Conservation (phyloP, 106 monocot genomes). For the Acorus calamus region DNA sequence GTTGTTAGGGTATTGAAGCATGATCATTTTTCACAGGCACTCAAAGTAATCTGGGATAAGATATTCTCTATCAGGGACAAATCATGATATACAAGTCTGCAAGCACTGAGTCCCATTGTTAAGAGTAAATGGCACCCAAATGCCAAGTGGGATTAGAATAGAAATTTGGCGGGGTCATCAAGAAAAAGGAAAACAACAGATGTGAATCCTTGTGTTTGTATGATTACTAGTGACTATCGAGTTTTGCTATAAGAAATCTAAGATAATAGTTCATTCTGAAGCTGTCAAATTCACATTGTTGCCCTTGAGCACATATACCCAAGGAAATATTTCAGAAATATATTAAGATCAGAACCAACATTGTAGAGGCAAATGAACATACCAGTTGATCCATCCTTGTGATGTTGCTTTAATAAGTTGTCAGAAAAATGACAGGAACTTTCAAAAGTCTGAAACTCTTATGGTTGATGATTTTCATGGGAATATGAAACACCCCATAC, state of each 20-base stretch:
- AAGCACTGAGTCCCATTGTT: conserved; percentile 1
- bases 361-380: not conserved
- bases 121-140: conserved; percentile 3
- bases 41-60: conserved; percentile 16
- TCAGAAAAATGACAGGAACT: conserved; percentile 1
- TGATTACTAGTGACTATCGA: not conserved
- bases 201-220: not conserved
- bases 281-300: no score
- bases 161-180: conserved; percentile 16
- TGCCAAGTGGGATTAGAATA: conserved; percentile 5
- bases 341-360: not conserved
- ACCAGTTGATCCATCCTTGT: no score
- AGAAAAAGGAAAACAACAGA: conserved; percentile 28
- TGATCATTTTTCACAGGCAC: not conserved
- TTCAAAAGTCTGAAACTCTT: not conserved
- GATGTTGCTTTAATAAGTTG: not conserved
- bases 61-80: conserved; percentile 1
- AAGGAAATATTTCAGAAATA: conserved; percentile 1
- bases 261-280: no score
- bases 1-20: not conserved
- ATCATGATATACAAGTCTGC: conserved; percentile 11
- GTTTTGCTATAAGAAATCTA: not conserved
- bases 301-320: not conserved
- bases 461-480: not conserved
- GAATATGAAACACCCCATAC: conserved; percentile 2